These are phyloP conservation scores for Mortierella sp. DNA, from an alignment of 371 early-diverging fungal genomes.

Conservation along the genomic window DNA sequence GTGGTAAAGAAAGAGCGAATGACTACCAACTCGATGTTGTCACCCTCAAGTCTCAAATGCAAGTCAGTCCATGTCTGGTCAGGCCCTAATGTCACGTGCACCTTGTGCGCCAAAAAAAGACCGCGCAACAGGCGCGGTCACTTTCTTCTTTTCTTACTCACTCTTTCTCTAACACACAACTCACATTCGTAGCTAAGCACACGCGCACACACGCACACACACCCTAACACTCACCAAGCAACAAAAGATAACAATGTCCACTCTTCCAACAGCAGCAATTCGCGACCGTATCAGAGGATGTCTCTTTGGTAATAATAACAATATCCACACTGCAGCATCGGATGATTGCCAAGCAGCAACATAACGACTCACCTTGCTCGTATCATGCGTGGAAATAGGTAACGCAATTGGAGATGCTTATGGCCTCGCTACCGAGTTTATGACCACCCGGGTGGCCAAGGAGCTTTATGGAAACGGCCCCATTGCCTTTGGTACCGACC, in stretches of 20 bases:
- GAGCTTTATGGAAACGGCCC: constrained; percentile 69
- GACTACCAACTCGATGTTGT: too few species aligned
- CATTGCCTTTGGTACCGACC: constrained; percentile 70
- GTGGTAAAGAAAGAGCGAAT: neutral
- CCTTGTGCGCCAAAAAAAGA: too few species aligned
- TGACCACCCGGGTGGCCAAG: constrained; percentile 60
- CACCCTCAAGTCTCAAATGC: too few species aligned
- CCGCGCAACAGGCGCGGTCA: too few species aligned
- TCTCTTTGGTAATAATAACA: constrained; percentile 27
- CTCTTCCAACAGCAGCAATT: constrained; percentile 22
- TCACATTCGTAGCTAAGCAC: neutral
- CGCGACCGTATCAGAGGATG: constrained; percentile 47
- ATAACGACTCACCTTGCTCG: too few species aligned
- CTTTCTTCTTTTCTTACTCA: neutral
- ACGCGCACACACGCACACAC: neutral
- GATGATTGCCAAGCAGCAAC: neutral
- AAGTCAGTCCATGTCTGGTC: too few species aligned
- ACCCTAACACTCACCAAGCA: neutral
- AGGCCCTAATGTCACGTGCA: too few species aligned
- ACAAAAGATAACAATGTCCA: constrained; percentile 21
- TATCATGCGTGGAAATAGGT: constrained; percentile 41
- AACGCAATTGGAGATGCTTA: constrained; percentile 78
- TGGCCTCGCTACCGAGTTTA: constrained; percentile 78
- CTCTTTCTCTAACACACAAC: neutral
- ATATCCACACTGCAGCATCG: neutral